These are phyloP conservation scores for Aspergillus nanangensis DNA, from an alignment of 495 filamentous ascomycete genomes.

Conservation along the genomic window DNA sequence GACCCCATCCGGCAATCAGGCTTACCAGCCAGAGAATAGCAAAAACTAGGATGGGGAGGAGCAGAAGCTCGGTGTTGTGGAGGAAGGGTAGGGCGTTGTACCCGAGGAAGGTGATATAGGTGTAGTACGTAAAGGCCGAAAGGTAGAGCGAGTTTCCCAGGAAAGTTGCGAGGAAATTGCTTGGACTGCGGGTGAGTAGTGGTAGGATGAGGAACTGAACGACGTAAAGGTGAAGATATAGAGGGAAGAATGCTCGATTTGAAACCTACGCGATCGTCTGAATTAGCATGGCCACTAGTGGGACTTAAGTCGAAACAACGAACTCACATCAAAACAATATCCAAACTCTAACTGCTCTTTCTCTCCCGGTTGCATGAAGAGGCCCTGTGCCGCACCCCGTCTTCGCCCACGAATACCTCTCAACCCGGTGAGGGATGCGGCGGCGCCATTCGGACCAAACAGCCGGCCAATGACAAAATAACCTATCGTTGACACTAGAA, in stretches of 20 bases:
- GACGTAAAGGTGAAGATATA: constrained; percentile 70
- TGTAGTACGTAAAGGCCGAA: constrained; percentile 65
- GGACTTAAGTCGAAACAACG: background rate
- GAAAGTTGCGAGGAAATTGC: constrained; percentile 55
- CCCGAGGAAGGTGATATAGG: constrained; percentile 68
- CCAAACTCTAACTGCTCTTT: constrained; percentile 67
- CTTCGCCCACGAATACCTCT: constrained; percentile 43
- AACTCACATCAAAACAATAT: constrained; percentile 70
- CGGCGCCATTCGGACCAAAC: constrained; percentile 51
- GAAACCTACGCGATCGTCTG: constrained; percentile 44
- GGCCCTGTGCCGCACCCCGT: constrained; percentile 49
- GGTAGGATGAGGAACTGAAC: constrained; percentile 70
- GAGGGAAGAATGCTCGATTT: constrained; percentile 69
- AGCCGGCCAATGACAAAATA: constrained; percentile 63
- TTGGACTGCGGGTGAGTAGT: constrained; percentile 40
- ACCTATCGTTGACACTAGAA: constrained; percentile 56
- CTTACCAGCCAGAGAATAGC: constrained; percentile 60
- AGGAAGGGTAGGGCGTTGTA: constrained; percentile 74
- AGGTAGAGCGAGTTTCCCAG: constrained; percentile 70
- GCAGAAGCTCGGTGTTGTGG: constrained; percentile 66
- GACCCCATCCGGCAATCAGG: constrained; percentile 46
- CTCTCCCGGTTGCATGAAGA: constrained; percentile 52
- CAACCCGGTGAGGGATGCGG: constrained; percentile 34
- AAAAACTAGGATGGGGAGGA: constrained; percentile 58
- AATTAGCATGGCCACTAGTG: background rate